These are phyloP conservation scores for Aspergillus tamarii DNA, from an alignment of 2,329 filamentous ascomycete species.

Conservation along the genomic window DNA sequence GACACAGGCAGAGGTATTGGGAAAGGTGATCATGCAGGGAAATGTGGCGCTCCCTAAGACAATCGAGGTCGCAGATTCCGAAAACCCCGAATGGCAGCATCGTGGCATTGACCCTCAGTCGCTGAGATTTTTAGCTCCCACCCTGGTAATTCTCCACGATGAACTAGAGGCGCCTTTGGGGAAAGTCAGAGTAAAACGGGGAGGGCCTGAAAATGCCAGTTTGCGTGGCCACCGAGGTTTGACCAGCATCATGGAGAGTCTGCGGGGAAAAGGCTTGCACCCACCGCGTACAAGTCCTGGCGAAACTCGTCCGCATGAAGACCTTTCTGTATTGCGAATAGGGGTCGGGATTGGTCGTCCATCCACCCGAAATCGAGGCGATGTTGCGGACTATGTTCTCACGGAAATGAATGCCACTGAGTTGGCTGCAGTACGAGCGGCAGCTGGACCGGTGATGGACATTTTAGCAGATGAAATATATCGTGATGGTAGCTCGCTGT, in stretches of 20 bases:
- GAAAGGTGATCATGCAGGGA: conserved; percentile 11
- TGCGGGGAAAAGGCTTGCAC: conserved; percentile 51
- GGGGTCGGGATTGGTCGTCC: conserved; percentile 89
- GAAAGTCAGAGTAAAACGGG: conserved; percentile 65
- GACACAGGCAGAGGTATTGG: conserved; percentile 17
- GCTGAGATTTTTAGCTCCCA: conserved; percentile 30
- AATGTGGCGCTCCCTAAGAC: conserved; percentile 3
- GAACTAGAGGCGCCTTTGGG: conserved; percentile 78
- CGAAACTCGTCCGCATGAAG: conserved; percentile 25
- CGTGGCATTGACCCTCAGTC: conserved; percentile 23
- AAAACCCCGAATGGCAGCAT: conserved; percentile 20
- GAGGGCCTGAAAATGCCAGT: conserved; percentile 57
- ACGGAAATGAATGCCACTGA: conserved; percentile 63
- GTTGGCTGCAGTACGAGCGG: conserved; percentile 53
- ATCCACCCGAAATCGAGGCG: conserved; percentile 63
- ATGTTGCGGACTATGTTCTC: conserved; percentile 79
- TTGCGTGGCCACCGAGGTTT: conserved; percentile 75
- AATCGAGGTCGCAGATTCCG: conserved; percentile 9
- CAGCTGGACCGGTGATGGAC: conserved; percentile 53
- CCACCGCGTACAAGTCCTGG: conserved; percentile 36
- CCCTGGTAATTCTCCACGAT: conserved; percentile 82
- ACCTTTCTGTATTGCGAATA: conserved; percentile 60
- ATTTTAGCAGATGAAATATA: conserved; percentile 55
- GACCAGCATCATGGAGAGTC: conserved; percentile 63
- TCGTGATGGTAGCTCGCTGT: conserved; percentile 29